Evolutionary conservation across 176 grass and related monocot species (phyloP).

Genomic region (Phoenix roebelenii): DNA sequence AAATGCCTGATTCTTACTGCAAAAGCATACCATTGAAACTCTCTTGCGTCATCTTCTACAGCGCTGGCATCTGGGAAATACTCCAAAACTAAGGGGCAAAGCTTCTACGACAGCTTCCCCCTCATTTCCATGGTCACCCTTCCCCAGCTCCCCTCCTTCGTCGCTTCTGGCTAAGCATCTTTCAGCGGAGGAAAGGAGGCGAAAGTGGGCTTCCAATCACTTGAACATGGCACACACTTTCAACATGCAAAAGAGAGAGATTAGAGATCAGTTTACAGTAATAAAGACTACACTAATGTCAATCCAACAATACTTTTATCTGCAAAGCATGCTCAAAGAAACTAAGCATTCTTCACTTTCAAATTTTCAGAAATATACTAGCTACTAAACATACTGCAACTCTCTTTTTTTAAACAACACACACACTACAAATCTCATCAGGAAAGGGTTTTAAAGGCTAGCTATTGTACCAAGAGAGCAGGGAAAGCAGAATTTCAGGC

Average conservation of each 20-base stretch:
- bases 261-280: neutral
- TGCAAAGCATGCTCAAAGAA: constrained; percentile 8
- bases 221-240: constrained; percentile 65
- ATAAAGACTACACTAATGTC: neutral
- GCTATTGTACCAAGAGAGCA: no score
- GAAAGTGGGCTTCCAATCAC: constrained; percentile 50
- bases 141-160: no score
- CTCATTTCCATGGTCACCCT: no score
- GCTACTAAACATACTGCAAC: no score
- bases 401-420: no score
- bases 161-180: no score
- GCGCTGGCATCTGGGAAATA: constrained; percentile 28
- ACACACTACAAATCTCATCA: no score
- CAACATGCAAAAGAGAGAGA: constrained; percentile 11
- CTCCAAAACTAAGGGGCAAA: constrained; percentile 27
- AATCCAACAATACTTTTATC: neutral
- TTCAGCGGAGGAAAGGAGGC: neutral
- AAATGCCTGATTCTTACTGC: constrained; percentile 24
- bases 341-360: neutral
- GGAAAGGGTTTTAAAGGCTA: no score
- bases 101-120: no score
- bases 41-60: neutral
- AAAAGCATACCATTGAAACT: constrained; percentile 29
- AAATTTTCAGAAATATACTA: no score
- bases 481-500: no score